Conservation (phyloP, 192 early-diverging fungal species). For the Gryganskiella cystojenkinii region DNA sequence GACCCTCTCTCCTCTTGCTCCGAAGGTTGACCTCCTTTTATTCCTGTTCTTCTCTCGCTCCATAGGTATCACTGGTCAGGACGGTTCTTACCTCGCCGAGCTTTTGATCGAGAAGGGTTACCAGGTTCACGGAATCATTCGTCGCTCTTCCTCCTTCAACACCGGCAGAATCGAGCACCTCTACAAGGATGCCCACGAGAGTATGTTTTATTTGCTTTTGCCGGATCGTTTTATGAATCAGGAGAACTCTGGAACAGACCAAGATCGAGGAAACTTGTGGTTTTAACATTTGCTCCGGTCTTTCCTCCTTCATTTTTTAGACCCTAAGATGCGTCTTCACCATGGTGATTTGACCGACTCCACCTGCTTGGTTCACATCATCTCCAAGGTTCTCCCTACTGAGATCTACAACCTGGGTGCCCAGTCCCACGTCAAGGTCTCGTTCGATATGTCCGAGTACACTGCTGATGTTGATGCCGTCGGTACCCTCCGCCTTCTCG, state of each 20-base stretch:
- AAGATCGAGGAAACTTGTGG: neutral
- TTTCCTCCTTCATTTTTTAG: slow-evolving; percentile 15
- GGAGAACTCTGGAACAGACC: neutral
- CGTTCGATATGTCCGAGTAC: slow-evolving; percentile 84
- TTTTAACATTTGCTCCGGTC: neutral
- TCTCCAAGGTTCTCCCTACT: slow-evolving; percentile 77
- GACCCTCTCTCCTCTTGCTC: neutral
- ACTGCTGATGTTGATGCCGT: slow-evolving; percentile 85
- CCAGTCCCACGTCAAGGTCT: slow-evolving; percentile 82
- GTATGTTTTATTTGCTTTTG: slow-evolving; percentile 49
- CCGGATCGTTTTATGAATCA: neutral
- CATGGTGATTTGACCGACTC: slow-evolving; percentile 87
- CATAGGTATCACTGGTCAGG: slow-evolving; percentile 83
- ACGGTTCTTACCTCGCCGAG: slow-evolving; percentile 82
- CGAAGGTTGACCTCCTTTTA: no score
- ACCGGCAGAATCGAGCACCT: slow-evolving; percentile 84
- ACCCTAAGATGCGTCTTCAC: slow-evolving; percentile 79
- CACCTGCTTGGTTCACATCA: slow-evolving; percentile 80
- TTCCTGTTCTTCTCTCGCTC: neutral
- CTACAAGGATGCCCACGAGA: slow-evolving; percentile 76
- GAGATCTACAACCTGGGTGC: slow-evolving; percentile 86
- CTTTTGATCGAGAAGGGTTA: slow-evolving; percentile 80
- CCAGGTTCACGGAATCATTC: slow-evolving; percentile 83
- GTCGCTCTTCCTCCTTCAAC: slow-evolving; percentile 86
- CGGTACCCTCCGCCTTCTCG: slow-evolving; percentile 81